Evolutionary conservation across 352 stramenopile species (phyloP), one percentile per base, ranked within the genome.

Genomic region (Pythium graminicola): DNA sequence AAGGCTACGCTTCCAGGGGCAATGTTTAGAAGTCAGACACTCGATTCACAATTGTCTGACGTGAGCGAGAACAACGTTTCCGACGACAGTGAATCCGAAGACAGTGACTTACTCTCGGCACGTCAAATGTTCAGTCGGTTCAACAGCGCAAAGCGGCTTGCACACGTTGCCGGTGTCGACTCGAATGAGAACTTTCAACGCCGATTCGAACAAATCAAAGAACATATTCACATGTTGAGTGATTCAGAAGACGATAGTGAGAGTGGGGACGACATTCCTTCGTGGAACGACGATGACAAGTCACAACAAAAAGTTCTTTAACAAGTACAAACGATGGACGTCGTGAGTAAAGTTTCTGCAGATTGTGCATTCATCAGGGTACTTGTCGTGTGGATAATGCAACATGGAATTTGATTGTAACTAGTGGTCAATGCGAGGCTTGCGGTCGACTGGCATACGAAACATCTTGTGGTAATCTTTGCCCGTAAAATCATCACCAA

Each of bases 171-270:
- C 7, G 67, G 66, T 20, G 53, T 61, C 11, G 27, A 38, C 28
- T 27, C 65, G 39, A 72, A 81, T 28, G 49, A 72, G 26, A 58
- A 41, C 23, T 79, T 85, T 36, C 72, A 81, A 56, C 74, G 69
- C 24, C 78, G 65, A 16, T 77, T 87, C 19, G 70, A 67, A 26
- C 60, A 85, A 49, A 78, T 87, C 39, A 75, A 87, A 48, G 65
- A 75, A 35, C 72, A 66, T 40, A 70, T 87, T 43, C 61, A 85
- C 52, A 63, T 80, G 62, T 53, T 82, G 39, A 85, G 73, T 19
- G 70, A 72, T 36, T 65, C 57, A 31, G 57, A 60, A 13, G 72
- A 81, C 24, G 66, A 74, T 20, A 67, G 61, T 17, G 62, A 68
- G 6, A 60, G 45, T 22, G 63, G 51, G 43, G 73, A 73, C 40